Evolutionary conservation across 1,284 basidiomycete species (phyloP).

Genomic region (Paramarasmius palmivorus): DNA sequence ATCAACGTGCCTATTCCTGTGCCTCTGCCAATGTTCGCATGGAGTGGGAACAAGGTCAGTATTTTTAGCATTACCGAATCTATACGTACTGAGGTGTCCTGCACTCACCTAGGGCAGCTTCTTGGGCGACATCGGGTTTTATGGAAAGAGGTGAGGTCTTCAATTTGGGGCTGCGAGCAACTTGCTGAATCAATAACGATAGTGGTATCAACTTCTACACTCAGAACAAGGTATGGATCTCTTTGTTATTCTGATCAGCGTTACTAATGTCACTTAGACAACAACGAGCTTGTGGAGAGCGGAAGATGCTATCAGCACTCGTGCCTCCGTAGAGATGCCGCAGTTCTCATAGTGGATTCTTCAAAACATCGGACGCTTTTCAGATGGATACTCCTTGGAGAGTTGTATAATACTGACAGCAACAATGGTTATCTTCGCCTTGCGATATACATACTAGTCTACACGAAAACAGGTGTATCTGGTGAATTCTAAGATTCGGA

Average conservation of each 20-base stretch:
- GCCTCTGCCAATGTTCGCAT: slow-evolving; percentile 77
- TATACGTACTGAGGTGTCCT: background rate
- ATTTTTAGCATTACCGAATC: background rate
- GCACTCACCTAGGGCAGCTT: slow-evolving; percentile 48
- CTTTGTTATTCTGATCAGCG: background rate
- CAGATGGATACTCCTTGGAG: background rate
- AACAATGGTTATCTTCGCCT: background rate
- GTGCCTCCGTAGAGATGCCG: slow-evolving; percentile 83
- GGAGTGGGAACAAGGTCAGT: slow-evolving; percentile 85
- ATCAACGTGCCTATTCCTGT: slow-evolving; percentile 94
- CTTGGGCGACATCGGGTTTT: slow-evolving; percentile 88
- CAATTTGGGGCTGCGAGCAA: background rate
- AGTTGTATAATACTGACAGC: too few relatives aligned
- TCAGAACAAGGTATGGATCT: slow-evolving; percentile 69
- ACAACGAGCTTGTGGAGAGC: slow-evolving; percentile 82
- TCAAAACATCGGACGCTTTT: background rate
- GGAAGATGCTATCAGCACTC: slow-evolving; percentile 76
- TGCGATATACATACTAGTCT: too few relatives aligned
- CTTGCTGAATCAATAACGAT: slow-evolving; percentile 7
- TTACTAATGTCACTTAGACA: slow-evolving; percentile 47
- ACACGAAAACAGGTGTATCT: too few relatives aligned
- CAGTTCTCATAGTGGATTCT: slow-evolving; percentile 62
- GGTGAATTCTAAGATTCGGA: background rate
- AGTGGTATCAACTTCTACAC: slow-evolving; percentile 91
- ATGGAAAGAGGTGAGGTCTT: slow-evolving; percentile 71